Conservation (phyloP, 2,329 filamentous ascomycete genomes). For the Venturia nashicola region DNA sequence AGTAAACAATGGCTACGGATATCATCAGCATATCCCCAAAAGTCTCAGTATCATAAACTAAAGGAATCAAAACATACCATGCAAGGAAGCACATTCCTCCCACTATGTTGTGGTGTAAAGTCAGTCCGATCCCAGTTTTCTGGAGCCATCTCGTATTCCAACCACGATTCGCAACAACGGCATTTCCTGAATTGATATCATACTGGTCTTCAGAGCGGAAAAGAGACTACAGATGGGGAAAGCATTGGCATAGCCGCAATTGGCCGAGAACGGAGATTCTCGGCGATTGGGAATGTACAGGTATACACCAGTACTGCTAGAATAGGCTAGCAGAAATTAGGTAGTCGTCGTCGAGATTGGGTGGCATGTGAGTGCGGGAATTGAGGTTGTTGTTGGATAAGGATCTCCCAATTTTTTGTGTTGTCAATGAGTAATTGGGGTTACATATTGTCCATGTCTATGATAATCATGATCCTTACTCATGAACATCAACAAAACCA, state of each 20-base stretch:
- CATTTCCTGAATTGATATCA: slow-evolving; percentile 3
- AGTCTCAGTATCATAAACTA: not conserved
- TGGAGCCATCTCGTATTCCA: not conserved
- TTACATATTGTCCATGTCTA: too few species aligned
- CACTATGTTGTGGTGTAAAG: slow-evolving; percentile 4
- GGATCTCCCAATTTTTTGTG: not conserved
- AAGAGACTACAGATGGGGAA: not conserved
- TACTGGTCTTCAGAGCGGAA: not conserved
- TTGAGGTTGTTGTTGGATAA: not conserved
- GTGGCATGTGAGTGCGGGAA: not conserved
- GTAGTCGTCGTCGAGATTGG: not conserved
- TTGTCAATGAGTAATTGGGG: too few species aligned
- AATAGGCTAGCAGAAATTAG: not conserved
- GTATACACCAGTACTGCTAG: not conserved
- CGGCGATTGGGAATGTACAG: not conserved
- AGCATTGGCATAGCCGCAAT: not conserved
- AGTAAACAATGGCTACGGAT: slow-evolving; percentile 25
- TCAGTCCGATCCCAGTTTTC: slow-evolving; percentile 7
- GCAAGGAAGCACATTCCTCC: slow-evolving; percentile 7
- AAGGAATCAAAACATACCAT: not conserved
- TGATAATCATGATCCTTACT: too few species aligned
- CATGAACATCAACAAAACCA: too few species aligned
- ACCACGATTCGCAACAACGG: not conserved
- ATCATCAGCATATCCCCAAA: slow-evolving; percentile 9
- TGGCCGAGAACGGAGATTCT: not conserved